Conservation (phyloP, 148 eudicot genomes). For the Nepenthes gracilis region DNA sequence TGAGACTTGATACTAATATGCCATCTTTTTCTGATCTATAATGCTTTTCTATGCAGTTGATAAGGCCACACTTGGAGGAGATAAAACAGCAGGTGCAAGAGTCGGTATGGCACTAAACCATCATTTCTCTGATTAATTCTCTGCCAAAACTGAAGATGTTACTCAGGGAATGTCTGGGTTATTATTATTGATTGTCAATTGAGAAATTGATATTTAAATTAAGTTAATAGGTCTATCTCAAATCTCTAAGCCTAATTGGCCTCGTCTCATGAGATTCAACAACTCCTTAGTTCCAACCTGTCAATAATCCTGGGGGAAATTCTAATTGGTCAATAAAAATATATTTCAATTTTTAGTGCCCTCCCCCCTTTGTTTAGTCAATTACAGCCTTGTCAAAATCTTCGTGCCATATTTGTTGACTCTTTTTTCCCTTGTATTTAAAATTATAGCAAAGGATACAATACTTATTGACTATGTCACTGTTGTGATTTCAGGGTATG, state of each 20-base stretch:
- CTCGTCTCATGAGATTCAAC: no score
- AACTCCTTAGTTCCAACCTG: no score
- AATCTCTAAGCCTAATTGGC: no score
- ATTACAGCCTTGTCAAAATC: no score
- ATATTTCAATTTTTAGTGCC: no score
- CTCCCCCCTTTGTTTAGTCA: no score
- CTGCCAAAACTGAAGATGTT: neutral
- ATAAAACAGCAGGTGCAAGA: conserved; percentile 46
- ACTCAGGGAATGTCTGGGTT: neutral
- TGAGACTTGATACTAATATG: neutral
- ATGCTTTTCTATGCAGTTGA: conserved; percentile 25
- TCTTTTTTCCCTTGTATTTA: no score
- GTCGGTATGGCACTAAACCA: conserved; percentile 33
- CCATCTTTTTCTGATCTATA: neutral
- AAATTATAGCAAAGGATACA: neutral
- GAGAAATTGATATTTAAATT: no score
- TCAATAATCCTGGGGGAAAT: no score
- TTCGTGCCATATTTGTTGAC: no score
- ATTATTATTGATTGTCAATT: neutral
- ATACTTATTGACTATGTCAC: neutral
- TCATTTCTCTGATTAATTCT: neutral
- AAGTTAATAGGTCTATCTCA: no score
- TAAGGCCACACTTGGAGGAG: conserved; percentile 45
- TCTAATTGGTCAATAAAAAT: no score
- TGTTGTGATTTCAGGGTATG: conserved; percentile 33